Percentiles rank a stretch among this genome's conserved stretches.
phyloP scores from a whole-genome alignment of 331 rosid genomes.

The Quercus tomentella region DNA sequence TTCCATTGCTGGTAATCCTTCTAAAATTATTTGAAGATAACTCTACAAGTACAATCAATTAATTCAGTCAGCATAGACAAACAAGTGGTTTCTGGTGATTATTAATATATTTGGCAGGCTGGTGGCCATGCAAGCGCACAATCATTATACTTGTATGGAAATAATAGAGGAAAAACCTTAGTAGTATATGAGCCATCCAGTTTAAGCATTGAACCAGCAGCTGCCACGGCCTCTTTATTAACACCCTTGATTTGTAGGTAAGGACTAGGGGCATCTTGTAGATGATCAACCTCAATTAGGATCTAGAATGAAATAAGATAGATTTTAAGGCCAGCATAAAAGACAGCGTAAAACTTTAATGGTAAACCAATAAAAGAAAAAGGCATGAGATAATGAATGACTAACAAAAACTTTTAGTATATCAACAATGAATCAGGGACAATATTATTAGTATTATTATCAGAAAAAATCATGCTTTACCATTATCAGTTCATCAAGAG shows the following conservation, averaged over 20 bases:
- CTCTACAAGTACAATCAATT: slow-evolving; percentile 47
- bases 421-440: background rate
- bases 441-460: background rate
- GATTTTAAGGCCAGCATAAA: background rate
- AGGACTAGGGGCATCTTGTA: slow-evolving; percentile 86
- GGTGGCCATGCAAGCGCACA: background rate
- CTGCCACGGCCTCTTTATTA: slow-evolving; percentile 88
- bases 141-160: background rate
- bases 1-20: slow-evolving; percentile 66
- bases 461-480: background rate
- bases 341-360: too few species aligned
- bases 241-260: slow-evolving; percentile 96
- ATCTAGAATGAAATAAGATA: slow-evolving; percentile 39
- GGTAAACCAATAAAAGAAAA: background rate
- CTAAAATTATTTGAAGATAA: slow-evolving; percentile 89
- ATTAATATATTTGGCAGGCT: background rate
- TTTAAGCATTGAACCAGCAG: slow-evolving; percentile 85
- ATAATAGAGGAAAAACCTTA: slow-evolving; percentile 53
- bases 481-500: background rate
- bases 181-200: slow-evolving; percentile 87
- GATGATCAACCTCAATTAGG: slow-evolving; percentile 89
- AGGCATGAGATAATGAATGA: background rate
- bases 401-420: background rate
- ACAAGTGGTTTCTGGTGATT: background rate
- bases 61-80: slow-evolving; percentile 14